phyloP scores from a whole-genome alignment of 1,284 basidiomycete species.

The Leccinum insolens region DNA sequence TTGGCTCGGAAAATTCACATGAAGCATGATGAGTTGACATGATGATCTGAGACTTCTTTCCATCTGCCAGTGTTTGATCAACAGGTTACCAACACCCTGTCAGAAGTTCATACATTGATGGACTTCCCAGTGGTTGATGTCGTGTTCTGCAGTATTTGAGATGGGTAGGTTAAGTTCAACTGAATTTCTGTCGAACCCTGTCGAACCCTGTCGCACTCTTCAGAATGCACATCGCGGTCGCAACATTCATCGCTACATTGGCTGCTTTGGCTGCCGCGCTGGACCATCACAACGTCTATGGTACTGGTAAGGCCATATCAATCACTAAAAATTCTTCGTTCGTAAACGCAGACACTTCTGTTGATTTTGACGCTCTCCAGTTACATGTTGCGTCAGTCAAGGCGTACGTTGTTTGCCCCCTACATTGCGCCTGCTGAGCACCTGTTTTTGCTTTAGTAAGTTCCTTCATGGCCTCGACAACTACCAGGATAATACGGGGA shows the following conservation, averaged over 20 bases:
- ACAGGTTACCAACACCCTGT: background rate
- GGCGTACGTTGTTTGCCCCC: slow-evolving; percentile 8
- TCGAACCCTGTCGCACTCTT: background rate
- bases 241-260: background rate
- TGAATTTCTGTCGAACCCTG: background rate
- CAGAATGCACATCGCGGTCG: background rate
- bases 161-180: background rate
- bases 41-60: background rate
- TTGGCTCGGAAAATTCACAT: background rate
- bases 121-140: background rate
- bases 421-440: background rate
- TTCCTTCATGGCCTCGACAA: slow-evolving; percentile 9
- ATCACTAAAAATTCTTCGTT: slow-evolving; percentile 15
- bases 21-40: background rate
- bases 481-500: slow-evolving; percentile 19
- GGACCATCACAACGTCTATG: background rate
- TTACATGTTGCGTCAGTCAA: slow-evolving; percentile 8
- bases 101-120: background rate
- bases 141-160: background rate
- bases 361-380: slow-evolving; percentile 13
- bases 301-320: slow-evolving; percentile 7
- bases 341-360: slow-evolving; percentile 7
- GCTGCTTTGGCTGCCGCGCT: background rate
- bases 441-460: slow-evolving; percentile 13
- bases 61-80: background rate